These are phyloP conservation scores for Mucor sp. DNA, from an alignment of 371 early-diverging fungal species.

Conservation along the genomic window DNA sequence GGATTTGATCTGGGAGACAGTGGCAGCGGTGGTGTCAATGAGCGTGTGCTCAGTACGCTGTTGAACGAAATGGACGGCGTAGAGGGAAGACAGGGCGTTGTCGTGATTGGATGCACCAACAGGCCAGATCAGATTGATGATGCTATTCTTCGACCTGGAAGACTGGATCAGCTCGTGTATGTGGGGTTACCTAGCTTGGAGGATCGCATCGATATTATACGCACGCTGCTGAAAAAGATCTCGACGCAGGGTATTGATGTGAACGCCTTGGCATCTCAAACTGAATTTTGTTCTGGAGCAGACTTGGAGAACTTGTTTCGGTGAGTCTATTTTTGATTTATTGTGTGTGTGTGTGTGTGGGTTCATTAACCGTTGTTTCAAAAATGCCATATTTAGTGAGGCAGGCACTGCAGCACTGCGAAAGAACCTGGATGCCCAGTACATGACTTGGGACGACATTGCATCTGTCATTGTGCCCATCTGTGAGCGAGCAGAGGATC, in stretches of 20 bases:
- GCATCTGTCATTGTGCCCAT: slow-evolving; percentile 22
- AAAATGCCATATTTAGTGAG: slow-evolving; percentile 36
- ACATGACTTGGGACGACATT: slow-evolving; percentile 25
- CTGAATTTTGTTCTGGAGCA: slow-evolving; percentile 62
- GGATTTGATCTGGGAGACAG: slow-evolving; percentile 46
- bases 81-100: slow-evolving; percentile 69
- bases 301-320: slow-evolving; percentile 64
- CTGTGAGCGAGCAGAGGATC: slow-evolving; percentile 32
- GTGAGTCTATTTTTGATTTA: slow-evolving; percentile 34
- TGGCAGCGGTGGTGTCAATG: slow-evolving; percentile 74
- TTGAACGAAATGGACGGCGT: slow-evolving; percentile 93
- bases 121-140: slow-evolving; percentile 82
- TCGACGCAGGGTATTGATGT: slow-evolving; percentile 39
- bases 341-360: too few relatives aligned
- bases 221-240: slow-evolving; percentile 24
- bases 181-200: slow-evolving; percentile 60
- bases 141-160: slow-evolving; percentile 85
- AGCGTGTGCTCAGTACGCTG: slow-evolving; percentile 74
- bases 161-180: slow-evolving; percentile 73
- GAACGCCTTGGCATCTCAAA: slow-evolving; percentile 40
- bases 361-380: background rate
- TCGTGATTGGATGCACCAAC: slow-evolving; percentile 84
- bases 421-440: slow-evolving; percentile 27
- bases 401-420: slow-evolving; percentile 58
- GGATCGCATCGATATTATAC: slow-evolving; percentile 60